Evolutionary conservation across 768 basidiomycete genomes (phyloP).

Genomic region (Sarcodon sp.): DNA sequence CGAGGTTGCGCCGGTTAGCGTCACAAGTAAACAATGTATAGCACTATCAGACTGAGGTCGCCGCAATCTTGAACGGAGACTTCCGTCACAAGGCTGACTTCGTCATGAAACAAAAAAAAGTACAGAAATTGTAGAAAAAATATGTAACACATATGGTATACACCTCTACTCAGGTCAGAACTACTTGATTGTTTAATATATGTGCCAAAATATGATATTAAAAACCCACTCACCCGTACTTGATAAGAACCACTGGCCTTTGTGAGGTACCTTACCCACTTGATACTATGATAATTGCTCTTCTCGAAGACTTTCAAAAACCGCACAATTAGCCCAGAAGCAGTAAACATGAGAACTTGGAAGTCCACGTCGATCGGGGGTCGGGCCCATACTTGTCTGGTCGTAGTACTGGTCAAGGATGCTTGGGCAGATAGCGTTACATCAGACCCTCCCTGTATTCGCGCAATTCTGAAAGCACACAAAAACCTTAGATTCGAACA

Average conservation of each 20-base stretch:
- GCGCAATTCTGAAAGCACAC: constrained; percentile 56
- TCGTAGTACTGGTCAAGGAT: constrained; percentile 76
- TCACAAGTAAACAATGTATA: not conserved
- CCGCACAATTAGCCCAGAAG: constrained; percentile 90
- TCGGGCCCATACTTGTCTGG: constrained; percentile 92
- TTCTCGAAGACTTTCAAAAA: constrained; percentile 99
- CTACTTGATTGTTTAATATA: too few relatives aligned
- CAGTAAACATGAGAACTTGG: constrained; percentile 97
- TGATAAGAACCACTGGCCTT: constrained; percentile 93
- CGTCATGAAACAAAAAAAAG: not conserved
- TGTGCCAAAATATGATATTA: not conserved
- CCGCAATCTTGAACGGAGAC: not conserved
- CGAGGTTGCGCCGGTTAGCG: not conserved
- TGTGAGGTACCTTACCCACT: constrained; percentile 92
- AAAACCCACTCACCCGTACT: constrained; percentile 57
- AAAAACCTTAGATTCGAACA: constrained; percentile 1
- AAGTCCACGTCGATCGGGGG: constrained; percentile 98
- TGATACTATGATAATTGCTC: constrained; percentile 85
- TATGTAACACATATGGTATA: not conserved
- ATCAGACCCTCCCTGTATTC: constrained; percentile 90
- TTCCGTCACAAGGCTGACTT: too few relatives aligned
- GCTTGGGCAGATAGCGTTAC: constrained; percentile 76
- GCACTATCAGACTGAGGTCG: not conserved
- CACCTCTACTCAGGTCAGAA: not conserved
- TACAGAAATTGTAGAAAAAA: not conserved